Conservation (phyloP, 495 filamentous ascomycete species). For the Trichoderma erinaceum region DNA sequence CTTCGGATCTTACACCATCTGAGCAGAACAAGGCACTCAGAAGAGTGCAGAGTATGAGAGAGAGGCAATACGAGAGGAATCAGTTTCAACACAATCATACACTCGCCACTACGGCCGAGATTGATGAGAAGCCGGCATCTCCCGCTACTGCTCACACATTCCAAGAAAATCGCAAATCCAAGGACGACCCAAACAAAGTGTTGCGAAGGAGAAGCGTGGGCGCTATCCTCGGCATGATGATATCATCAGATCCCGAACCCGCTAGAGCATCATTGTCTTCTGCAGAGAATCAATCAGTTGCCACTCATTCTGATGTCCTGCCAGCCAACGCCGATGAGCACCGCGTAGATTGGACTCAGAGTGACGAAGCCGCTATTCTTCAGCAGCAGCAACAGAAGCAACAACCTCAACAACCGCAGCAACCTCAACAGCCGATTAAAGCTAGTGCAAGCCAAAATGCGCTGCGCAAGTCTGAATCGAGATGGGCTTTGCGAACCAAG, state of each 20-base stretch:
- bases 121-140: conserved; percentile 19
- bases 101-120: conserved; percentile 21
- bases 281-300: conserved; percentile 15
- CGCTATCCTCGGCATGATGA: conserved; percentile 20
- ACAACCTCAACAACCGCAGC: conserved; percentile 17
- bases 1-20: conserved; percentile 15
- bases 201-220: conserved; percentile 22
- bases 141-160: conserved; percentile 21
- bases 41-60: conserved; percentile 22
- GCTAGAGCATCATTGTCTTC: conserved; percentile 16
- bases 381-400: conserved; percentile 16
- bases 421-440: not conserved
- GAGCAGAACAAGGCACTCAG: conserved; percentile 18
- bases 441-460: conserved; percentile 21
- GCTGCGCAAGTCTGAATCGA: conserved; percentile 36
- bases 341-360: conserved; percentile 43
- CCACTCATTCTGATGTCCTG: conserved; percentile 1
- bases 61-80: conserved; percentile 26
- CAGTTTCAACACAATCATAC: conserved; percentile 30
- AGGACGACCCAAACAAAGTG: not conserved
- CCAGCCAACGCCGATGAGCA: conserved; percentile 20
- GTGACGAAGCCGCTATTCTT: conserved; percentile 28
- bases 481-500: conserved; percentile 31
- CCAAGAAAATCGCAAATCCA: conserved; percentile 14
- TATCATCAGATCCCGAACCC: conserved; percentile 12